A percentile compares a stretch with the other conserved stretches of the same genome.
These are phyloP conservation scores for Nitzschia sp. DNA, from an alignment of 108 stramenopile genomes.

Conservation along the genomic window DNA sequence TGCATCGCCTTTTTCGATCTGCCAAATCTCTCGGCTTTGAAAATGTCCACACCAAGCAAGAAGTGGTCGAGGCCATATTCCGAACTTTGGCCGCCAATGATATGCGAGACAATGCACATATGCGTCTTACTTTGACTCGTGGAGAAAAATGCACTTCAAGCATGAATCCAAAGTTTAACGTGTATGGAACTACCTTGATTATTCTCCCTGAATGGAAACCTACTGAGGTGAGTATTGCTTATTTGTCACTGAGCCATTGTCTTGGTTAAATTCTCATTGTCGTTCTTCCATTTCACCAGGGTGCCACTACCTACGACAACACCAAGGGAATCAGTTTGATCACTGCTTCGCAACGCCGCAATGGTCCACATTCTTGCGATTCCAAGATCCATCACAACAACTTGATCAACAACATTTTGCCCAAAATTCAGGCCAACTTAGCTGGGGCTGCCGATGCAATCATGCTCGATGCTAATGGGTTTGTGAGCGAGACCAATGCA, in stretches of 20 bases:
- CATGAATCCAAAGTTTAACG: conserved; percentile 93
- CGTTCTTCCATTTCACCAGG: conserved; percentile 12
- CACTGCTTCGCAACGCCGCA: conserved; percentile 73
- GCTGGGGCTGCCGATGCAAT: conserved; percentile 88
- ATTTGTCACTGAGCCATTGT: background rate
- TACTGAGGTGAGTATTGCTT: conserved; percentile 46
- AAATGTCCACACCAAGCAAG: conserved; percentile 74
- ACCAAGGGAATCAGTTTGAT: conserved; percentile 78
- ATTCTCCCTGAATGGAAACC: conserved; percentile 92
- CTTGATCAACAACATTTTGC: conserved; percentile 89
- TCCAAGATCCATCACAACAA: conserved; percentile 90
- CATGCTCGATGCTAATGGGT: conserved; percentile 91
- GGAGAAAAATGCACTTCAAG: conserved; percentile 86
- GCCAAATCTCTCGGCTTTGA: conserved; percentile 89
- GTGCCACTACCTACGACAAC: conserved; percentile 89
- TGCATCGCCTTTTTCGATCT: conserved; percentile 79
- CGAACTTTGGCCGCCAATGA: conserved; percentile 90
- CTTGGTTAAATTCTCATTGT: background rate
- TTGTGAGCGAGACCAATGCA: conserved; percentile 90
- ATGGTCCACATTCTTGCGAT: conserved; percentile 77
- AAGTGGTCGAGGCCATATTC: conserved; percentile 86
- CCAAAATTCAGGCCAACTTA: conserved; percentile 92
- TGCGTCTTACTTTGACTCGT: conserved; percentile 87
- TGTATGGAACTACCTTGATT: conserved; percentile 87
- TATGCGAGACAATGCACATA: conserved; percentile 91